Percentiles rank a stretch among this genome's conserved stretches.
Conservation (phyloP, 2,329 filamentous ascomycete genomes). For the Stromatinia cepivora region DNA sequence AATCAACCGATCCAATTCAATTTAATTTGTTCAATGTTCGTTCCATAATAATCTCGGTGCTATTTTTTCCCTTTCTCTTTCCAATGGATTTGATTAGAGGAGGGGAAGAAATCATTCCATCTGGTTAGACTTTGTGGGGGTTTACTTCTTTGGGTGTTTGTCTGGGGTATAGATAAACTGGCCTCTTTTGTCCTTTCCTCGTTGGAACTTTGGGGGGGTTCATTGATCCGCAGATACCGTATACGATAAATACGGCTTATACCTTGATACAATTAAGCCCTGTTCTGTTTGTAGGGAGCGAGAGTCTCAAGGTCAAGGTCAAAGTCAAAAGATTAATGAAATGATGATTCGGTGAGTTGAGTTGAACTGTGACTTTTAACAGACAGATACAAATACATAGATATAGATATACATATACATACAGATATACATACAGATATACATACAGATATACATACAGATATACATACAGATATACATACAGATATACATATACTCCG, state of each 20-base stretch:
- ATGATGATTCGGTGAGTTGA: too few species aligned
- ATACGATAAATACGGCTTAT: conserved; percentile 12
- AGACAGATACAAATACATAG: not conserved
- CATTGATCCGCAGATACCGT: not conserved
- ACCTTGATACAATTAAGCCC: not conserved
- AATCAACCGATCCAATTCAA: too few species aligned
- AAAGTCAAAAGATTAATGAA: not conserved
- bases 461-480: not conserved
- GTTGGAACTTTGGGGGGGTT: not conserved
- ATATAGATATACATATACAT: not conserved
- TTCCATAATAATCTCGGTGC: not conserved
- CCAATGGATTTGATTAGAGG: not conserved
- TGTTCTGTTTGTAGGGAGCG: not conserved
- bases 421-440: not conserved
- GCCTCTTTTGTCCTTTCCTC: not conserved
- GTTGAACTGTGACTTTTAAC: too few species aligned
- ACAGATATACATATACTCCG: not conserved
- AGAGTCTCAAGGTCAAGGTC: not conserved
- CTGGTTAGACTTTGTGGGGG: conserved; percentile 10
- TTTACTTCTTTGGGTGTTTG: not conserved
- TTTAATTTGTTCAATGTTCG: too few species aligned
- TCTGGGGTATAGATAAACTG: conserved; percentile 20
- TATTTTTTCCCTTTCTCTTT: not conserved
- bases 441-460: not conserved
- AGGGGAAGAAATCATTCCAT: not conserved